Evolutionary conservation across 2,329 filamentous ascomycete genomes (phyloP).

Genomic region (Albophoma yamanashiensis): DNA sequence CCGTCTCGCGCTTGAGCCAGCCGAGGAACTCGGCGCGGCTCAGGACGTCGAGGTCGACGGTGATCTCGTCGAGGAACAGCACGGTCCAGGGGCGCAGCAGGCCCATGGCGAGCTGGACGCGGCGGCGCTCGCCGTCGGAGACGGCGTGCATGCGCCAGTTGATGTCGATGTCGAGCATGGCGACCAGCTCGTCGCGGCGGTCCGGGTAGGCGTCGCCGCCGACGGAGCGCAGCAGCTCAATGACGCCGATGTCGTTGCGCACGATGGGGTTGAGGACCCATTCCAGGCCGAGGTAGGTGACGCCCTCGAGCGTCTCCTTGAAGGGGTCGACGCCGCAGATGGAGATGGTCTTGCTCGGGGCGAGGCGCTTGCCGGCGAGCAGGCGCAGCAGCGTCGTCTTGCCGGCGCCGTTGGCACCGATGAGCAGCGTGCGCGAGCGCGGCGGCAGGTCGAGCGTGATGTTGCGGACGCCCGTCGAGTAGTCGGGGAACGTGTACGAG

Average conservation of each 20-base stretch:
- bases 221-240: slow-evolving; percentile 72
- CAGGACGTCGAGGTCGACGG: slow-evolving; percentile 87
- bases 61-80: slow-evolving; percentile 89
- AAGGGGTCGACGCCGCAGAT: slow-evolving; percentile 87
- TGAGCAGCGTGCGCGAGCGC: slow-evolving; percentile 77
- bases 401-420: slow-evolving; percentile 93
- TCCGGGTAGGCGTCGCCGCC: slow-evolving; percentile 76
- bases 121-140: slow-evolving; percentile 78
- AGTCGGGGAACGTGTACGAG: slow-evolving; percentile 83
- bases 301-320: slow-evolving; percentile 78
- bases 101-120: slow-evolving; percentile 95
- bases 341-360: slow-evolving; percentile 61
- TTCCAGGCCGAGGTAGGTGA: slow-evolving; percentile 93
- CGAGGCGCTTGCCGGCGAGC: slow-evolving; percentile 87
- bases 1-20: slow-evolving; percentile 82
- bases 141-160: slow-evolving; percentile 95
- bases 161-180: slow-evolving; percentile 84
- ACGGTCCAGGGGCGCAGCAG: slow-evolving; percentile 85
- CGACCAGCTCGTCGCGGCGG: slow-evolving; percentile 76
- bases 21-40: slow-evolving; percentile 73
- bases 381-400: slow-evolving; percentile 95
- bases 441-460: slow-evolving; percentile 69
- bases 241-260: slow-evolving; percentile 85
- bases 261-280: slow-evolving; percentile 98
- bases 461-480: slow-evolving; percentile 64